These are phyloP conservation scores for Penicillium hesseltinei DNA, from an alignment of 2,329 filamentous ascomycete genomes.

Conservation along the genomic window DNA sequence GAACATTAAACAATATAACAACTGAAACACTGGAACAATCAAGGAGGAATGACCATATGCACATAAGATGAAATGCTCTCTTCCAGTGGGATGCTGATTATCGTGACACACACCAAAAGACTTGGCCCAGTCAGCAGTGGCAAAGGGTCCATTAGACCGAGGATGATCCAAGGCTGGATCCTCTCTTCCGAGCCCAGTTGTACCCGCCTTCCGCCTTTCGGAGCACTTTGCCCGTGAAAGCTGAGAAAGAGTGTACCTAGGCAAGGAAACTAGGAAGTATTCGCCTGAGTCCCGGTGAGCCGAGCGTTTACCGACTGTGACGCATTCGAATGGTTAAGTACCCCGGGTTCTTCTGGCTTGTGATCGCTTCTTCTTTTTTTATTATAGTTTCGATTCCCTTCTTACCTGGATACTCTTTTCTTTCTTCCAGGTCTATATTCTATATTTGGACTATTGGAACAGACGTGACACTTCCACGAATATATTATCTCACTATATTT, in stretches of 20 bases:
- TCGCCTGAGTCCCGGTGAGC: slow-evolving; percentile 36
- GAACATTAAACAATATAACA: not conserved
- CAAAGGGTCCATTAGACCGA: slow-evolving; percentile 38
- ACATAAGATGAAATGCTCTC: too few species aligned
- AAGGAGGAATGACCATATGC: not conserved
- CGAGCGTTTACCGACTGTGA: slow-evolving; percentile 42
- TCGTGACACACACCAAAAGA: not conserved
- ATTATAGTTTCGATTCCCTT: slow-evolving; percentile 4
- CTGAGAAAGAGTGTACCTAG: slow-evolving; percentile 17
- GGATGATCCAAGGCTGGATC: slow-evolving; percentile 37
- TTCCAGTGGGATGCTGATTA: slow-evolving; percentile 15
- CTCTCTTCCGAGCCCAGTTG: slow-evolving; percentile 37
- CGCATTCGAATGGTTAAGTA: slow-evolving; percentile 32
- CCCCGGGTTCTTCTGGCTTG: slow-evolving; percentile 31
- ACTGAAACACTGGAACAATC: not conserved
- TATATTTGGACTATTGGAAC: slow-evolving; percentile 9
- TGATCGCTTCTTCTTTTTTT: slow-evolving; percentile 21
- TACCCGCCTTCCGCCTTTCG: slow-evolving; percentile 29
- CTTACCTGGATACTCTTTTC: slow-evolving; percentile 3
- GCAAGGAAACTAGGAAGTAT: slow-evolving; percentile 17
- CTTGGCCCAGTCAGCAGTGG: slow-evolving; percentile 8
- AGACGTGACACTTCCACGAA: not conserved
- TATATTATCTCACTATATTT: slow-evolving; percentile 8
- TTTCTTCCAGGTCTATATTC: too few species aligned
- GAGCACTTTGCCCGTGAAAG: slow-evolving; percentile 30